A percentile compares a stretch with the other conserved stretches of the same genome.
Evolutionary conservation across 257 asterid species (phyloP).

Genomic region (Apocynum venetum): DNA sequence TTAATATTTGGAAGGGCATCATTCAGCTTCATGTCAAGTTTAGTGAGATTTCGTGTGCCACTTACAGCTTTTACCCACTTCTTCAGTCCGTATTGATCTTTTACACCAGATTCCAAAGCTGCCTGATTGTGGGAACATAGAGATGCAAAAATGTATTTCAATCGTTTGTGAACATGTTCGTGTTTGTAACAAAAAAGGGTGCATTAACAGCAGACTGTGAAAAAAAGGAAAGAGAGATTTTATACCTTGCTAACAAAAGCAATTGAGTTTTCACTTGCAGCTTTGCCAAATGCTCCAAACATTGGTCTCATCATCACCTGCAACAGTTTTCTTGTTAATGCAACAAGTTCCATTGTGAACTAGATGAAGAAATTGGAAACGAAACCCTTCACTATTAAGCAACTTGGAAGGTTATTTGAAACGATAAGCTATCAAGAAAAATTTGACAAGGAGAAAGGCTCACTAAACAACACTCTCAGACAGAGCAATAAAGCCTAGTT

Average conservation of each 20-base stretch:
- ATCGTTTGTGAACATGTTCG: no score
- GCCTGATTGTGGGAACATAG: slow-evolving; percentile 32
- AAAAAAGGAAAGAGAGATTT: neutral
- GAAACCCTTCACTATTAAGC: neutral
- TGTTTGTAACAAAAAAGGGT: neutral
- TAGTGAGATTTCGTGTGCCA: slow-evolving; percentile 62
- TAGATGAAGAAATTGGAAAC: neutral
- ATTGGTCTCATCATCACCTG: slow-evolving; percentile 96
- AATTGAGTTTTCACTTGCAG: slow-evolving; percentile 79
- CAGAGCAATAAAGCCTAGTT: neutral
- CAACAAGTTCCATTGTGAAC: neutral
- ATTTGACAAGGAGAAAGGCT: neutral
- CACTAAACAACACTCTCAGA: neutral
- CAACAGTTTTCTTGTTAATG: slow-evolving; percentile 8
- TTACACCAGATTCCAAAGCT: slow-evolving; percentile 53
- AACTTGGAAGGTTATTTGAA: neutral
- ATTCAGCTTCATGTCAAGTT: slow-evolving; percentile 89
- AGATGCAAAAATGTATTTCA: neutral
- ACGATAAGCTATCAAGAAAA: neutral
- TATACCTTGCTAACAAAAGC: slow-evolving; percentile 86
- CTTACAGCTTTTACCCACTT: slow-evolving; percentile 74
- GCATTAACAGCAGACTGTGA: neutral
- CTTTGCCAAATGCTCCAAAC: slow-evolving; percentile 94
- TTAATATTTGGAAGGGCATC: slow-evolving; percentile 76
- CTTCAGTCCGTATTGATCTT: slow-evolving; percentile 54